phyloP scores from a whole-genome alignment of 306 rosid species.

The Senna siamea region DNA sequence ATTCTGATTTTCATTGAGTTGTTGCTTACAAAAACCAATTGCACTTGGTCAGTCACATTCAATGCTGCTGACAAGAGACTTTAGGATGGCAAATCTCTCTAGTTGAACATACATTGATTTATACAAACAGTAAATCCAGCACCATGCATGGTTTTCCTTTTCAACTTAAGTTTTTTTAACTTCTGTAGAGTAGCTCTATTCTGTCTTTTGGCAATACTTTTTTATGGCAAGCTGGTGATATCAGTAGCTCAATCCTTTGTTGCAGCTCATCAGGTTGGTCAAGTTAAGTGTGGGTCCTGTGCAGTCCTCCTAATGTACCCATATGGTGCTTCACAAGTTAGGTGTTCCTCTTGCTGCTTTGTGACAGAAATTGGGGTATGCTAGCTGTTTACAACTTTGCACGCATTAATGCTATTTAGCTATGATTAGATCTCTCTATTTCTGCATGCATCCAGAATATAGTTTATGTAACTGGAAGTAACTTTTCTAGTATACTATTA shows the following conservation, averaged over 20 bases:
- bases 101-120: not conserved
- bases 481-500: not conserved
- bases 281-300: slow-evolving; percentile 83
- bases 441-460: not conserved
- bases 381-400: slow-evolving; percentile 8
- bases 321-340: slow-evolving; percentile 78
- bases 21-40: slow-evolving; percentile 19
- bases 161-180: slow-evolving; percentile 16
- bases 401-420: no score
- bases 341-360: slow-evolving; percentile 74
- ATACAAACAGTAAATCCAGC: slow-evolving; percentile 1
- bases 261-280: slow-evolving; percentile 85
- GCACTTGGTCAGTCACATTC: not conserved
- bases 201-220: not conserved
- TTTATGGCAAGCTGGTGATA: slow-evolving; percentile 16
- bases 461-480: not conserved
- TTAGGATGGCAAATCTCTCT: slow-evolving; percentile 3
- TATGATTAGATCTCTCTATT: not conserved
- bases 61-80: no score
- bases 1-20: not conserved
- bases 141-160: not conserved
- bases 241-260: slow-evolving; percentile 27
- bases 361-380: slow-evolving; percentile 87
- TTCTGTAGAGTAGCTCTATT: not conserved
- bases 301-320: slow-evolving; percentile 82